Conservation (phyloP, 2,329 filamentous ascomycete species). For the Blumeriella jaapii region DNA sequence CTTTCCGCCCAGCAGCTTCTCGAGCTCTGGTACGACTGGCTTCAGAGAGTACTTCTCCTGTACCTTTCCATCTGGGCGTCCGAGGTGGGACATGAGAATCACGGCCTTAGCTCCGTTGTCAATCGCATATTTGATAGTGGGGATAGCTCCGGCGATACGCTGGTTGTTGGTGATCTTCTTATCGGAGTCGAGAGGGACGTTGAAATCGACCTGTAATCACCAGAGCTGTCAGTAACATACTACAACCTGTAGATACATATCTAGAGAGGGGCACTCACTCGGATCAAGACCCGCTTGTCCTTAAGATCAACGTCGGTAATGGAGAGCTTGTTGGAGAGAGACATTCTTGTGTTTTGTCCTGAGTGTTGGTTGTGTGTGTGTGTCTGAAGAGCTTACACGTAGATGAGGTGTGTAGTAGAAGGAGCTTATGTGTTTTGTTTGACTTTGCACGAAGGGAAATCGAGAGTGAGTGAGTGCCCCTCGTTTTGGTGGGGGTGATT, state of each 20-base stretch:
- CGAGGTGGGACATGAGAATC: slow-evolving; percentile 96
- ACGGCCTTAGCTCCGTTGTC: slow-evolving; percentile 87
- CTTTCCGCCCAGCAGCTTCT: slow-evolving; percentile 72
- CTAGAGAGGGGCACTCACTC: slow-evolving; percentile 46
- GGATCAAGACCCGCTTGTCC: slow-evolving; percentile 95
- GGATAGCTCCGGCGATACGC: slow-evolving; percentile 90
- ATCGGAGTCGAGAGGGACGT: slow-evolving; percentile 86
- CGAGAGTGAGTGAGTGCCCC: slow-evolving; percentile 27
- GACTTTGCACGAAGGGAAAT: too few species aligned
- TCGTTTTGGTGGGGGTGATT: slow-evolving; percentile 18
- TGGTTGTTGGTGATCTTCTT: slow-evolving; percentile 97
- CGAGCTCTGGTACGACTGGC: slow-evolving; percentile 81
- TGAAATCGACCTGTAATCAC: slow-evolving; percentile 81
- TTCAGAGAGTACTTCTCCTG: slow-evolving; percentile 92
- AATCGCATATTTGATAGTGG: slow-evolving; percentile 89
- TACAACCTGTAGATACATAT: not conserved
- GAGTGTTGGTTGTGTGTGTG: too few species aligned
- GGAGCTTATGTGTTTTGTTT: too few species aligned
- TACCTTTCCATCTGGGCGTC: slow-evolving; percentile 79
- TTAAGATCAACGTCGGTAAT: slow-evolving; percentile 95
- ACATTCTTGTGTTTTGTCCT: too few species aligned
- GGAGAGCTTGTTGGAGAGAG: slow-evolving; percentile 95
- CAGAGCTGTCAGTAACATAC: slow-evolving; percentile 16
- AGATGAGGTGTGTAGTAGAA: too few species aligned
- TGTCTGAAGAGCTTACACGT: too few species aligned